phyloP scores from a whole-genome alignment of 306 rosid genomes.

The Cucurbita argyrosperma region DNA sequence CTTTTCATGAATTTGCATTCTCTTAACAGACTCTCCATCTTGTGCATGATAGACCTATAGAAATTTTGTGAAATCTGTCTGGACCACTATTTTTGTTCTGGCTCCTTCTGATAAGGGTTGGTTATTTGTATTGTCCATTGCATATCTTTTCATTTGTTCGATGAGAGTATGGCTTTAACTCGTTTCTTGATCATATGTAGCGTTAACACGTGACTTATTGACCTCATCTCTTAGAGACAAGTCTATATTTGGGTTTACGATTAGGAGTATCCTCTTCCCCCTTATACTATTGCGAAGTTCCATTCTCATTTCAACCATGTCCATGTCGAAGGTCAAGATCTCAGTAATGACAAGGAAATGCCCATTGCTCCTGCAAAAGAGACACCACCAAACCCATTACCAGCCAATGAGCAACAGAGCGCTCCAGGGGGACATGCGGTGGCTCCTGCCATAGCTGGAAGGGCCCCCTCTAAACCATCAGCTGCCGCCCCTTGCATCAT shows the following conservation, averaged over 20 bases:
- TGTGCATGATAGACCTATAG: neutral
- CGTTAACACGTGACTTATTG: neutral
- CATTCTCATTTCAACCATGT: neutral
- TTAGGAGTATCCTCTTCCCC: no score
- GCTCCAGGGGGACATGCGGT: constrained; percentile 41
- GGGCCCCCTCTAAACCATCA: constrained; percentile 67
- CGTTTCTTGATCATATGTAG: neutral
- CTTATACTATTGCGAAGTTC: neutral
- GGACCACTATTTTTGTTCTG: neutral
- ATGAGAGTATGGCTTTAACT: neutral
- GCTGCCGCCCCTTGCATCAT: constrained; percentile 36
- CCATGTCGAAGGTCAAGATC: constrained; percentile 60
- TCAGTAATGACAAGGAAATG: constrained; percentile 40
- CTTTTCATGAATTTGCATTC: neutral
- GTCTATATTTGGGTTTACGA: no score
- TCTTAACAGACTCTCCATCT: neutral
- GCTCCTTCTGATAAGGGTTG: neutral
- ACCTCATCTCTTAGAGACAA: no score
- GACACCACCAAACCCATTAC: constrained; percentile 51
- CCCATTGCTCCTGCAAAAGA: constrained; percentile 31
- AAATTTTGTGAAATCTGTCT: neutral
- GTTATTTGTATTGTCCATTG: neutral
- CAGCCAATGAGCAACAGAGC: constrained; percentile 72
- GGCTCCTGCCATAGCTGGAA: constrained; percentile 88
- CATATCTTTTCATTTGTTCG: neutral